Percentiles rank a stretch among this genome's conserved stretches.
These are phyloP conservation scores for Chlorella variabilis DNA, from an alignment of 163 green algal genomes.

Conservation along the genomic window DNA sequence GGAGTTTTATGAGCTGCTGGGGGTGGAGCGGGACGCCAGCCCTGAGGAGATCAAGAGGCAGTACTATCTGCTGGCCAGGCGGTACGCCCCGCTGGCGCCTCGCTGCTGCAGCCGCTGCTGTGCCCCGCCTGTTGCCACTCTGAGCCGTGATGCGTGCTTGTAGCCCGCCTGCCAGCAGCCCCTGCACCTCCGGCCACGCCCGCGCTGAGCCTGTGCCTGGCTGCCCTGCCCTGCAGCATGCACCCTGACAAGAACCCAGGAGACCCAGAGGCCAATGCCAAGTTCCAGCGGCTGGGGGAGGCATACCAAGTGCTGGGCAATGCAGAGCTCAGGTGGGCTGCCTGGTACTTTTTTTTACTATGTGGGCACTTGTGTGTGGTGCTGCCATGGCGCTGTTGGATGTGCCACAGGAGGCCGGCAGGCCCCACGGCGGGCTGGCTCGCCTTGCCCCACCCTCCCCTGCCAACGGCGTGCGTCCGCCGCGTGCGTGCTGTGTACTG, in stretches of 20 bases:
- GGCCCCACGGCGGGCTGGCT: too few species aligned
- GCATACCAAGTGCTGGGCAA: conserved; percentile 85
- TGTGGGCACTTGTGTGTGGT: background rate
- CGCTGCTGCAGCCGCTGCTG: too few species aligned
- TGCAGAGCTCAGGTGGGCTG: conserved; percentile 49
- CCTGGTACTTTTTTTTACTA: background rate
- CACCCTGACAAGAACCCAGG: conserved; percentile 96
- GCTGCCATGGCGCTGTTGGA: background rate
- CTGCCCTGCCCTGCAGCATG: conserved; percentile 41
- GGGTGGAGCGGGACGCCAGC: conserved; percentile 75
- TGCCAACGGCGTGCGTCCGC: too few species aligned
- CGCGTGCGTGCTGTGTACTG: too few species aligned
- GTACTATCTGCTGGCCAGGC: conserved; percentile 92
- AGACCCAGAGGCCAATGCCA: conserved; percentile 76
- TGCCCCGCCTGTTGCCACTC: too few species aligned
- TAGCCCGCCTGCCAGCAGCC: too few species aligned
- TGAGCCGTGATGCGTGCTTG: too few species aligned
- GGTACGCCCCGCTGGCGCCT: conserved; percentile 41
- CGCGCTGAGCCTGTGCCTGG: too few species aligned
- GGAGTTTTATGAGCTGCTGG: conserved; percentile 80
- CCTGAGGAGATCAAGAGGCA: conserved; percentile 86
- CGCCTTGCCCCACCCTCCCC: too few species aligned
- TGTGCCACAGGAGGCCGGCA: too few species aligned
- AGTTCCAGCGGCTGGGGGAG: conserved; percentile 91
- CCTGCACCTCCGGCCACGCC: too few species aligned